Evolutionary conservation across 2,329 filamentous ascomycete genomes (phyloP), one percentile per base, ranked within the genome.

Genomic region (Alternaria metachromatica): DNA sequence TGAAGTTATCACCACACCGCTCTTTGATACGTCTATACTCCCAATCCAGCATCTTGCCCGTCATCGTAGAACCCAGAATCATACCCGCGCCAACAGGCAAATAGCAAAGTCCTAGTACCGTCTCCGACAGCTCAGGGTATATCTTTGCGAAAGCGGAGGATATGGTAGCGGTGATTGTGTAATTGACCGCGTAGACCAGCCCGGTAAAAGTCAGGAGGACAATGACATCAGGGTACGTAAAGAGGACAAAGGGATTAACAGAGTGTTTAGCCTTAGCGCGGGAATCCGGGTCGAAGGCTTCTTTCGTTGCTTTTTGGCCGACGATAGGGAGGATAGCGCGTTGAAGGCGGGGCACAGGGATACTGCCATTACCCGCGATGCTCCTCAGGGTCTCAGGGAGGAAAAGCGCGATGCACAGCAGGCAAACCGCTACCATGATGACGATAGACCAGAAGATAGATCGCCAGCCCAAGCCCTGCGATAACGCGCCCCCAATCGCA

Each of bases 21-120:
- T 60, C 62, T 49, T 77, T 78, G 60, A 76, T 71, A 0, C 80
- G 80, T 2, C 76, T 78, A 67, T 87, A 88, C 59, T 88, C 84
- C 15, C 74, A 60, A 64, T 88, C 83, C 0, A 88, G 80, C 30
- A 88, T 78, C 53, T 82, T 86, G 18, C 87, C 86, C 0, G 83
- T 86, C 11, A 84, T 69, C 0, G 87, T 73, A 0, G 85, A 87
- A 1, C 86, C 86, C 3, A 86, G 70, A 66, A 88, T 86, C 18
- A 84, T 86, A 0, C 87, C 86, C 0, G 82, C 81, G 0, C 87
- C 87, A 23, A 87, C 87, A 21, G 85, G 84, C 2, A 88, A 82
- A 62, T 87, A 88, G 0, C 83, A 76, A 0, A 76, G 63, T 3
- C 74, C 74, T 1, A 74, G 63, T 1, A 68, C 71, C 5, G 72